phyloP scores from a whole-genome alignment of 176 grass and related monocot genomes.

The Eragrostis curvula region DNA sequence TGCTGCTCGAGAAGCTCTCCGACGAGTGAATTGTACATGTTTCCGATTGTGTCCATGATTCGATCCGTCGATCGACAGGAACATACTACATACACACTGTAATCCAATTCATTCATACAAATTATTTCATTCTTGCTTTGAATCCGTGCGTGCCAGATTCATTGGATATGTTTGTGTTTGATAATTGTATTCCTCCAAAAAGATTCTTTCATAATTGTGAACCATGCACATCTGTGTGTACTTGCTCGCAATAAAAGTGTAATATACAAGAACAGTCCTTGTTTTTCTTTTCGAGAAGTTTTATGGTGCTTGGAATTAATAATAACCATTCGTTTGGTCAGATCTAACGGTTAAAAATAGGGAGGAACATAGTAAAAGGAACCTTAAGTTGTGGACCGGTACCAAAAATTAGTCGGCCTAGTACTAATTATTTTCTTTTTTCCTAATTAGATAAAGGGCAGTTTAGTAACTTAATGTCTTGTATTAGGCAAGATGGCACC shows the following conservation, averaged over 20 bases:
- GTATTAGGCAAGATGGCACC: too few relatives aligned
- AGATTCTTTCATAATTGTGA: background rate
- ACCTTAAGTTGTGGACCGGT: too few relatives aligned
- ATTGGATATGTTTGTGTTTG: constrained; percentile 21
- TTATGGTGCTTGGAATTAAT: too few relatives aligned
- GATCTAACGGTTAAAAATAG: too few relatives aligned
- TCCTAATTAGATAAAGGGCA: too few relatives aligned
- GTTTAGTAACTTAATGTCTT: too few relatives aligned
- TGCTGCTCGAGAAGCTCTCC: constrained; percentile 58
- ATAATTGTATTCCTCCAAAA: background rate
- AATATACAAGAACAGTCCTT: background rate
- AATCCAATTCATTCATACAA: constrained; percentile 28
- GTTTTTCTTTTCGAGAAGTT: too few relatives aligned
- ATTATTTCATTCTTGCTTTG: constrained; percentile 9
- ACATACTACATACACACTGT: background rate
- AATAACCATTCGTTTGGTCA: too few relatives aligned
- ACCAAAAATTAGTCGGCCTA: too few relatives aligned
- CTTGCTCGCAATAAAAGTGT: background rate
- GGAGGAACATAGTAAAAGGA: too few relatives aligned
- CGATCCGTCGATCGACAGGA: background rate
- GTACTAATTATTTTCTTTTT: too few relatives aligned
- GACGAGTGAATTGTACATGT: constrained; percentile 32
- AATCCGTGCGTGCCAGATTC: background rate
- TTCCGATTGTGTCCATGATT: too few relatives aligned
- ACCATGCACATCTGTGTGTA: background rate